phyloP scores from a whole-genome alignment of 2,329 filamentous ascomycete species.

The Chrysosporium queenslandicum region DNA sequence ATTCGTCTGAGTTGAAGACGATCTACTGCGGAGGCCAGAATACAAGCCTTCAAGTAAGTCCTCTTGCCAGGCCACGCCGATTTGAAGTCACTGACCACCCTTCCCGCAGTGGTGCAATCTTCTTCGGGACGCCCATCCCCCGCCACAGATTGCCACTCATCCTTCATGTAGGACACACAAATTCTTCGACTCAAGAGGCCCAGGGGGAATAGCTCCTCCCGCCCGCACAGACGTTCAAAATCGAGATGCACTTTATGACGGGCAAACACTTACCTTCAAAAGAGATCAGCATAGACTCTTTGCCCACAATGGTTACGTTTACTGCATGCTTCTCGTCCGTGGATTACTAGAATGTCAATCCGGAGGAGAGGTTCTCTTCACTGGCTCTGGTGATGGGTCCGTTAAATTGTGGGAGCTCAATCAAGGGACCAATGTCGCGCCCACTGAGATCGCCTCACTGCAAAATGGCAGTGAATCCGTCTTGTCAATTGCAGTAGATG shows the following conservation, averaged over 20 bases:
- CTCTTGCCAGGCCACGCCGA: not conserved
- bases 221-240: slow-evolving; percentile 53
- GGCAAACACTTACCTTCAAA: slow-evolving; percentile 68
- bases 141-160: slow-evolving; percentile 57
- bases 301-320: slow-evolving; percentile 90
- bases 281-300: slow-evolving; percentile 73
- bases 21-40: slow-evolving; percentile 91
- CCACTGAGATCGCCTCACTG: slow-evolving; percentile 59
- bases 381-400: slow-evolving; percentile 83
- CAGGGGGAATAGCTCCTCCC: slow-evolving; percentile 70
- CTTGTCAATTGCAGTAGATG: slow-evolving; percentile 74
- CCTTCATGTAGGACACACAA: slow-evolving; percentile 68
- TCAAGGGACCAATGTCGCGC: slow-evolving; percentile 49
- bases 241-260: slow-evolving; percentile 42
- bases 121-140: slow-evolving; percentile 52
- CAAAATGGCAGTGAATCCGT: slow-evolving; percentile 55
- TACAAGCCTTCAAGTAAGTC: slow-evolving; percentile 64
- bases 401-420: slow-evolving; percentile 85
- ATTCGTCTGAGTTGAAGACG: slow-evolving; percentile 67
- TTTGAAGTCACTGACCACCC: slow-evolving; percentile 18
- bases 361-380: slow-evolving; percentile 70
- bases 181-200: slow-evolving; percentile 86
- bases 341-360: slow-evolving; percentile 59
- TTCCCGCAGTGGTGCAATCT: slow-evolving; percentile 63
- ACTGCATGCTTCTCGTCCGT: slow-evolving; percentile 82